phyloP scores from a whole-genome alignment of 768 basidiomycete genomes.

The Pluteus cervinus region DNA sequence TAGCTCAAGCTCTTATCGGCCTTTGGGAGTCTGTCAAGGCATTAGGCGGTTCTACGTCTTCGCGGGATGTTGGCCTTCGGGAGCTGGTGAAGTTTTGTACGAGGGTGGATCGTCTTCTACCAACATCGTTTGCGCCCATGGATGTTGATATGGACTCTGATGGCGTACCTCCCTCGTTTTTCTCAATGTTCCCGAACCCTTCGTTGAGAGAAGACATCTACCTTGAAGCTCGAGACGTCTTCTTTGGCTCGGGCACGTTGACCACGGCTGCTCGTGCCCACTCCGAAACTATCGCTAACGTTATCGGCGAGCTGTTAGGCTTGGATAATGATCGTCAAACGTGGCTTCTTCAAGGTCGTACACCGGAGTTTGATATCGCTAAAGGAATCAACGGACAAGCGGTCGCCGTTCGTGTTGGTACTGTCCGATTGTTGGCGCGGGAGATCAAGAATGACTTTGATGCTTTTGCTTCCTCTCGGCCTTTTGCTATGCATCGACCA shows the following conservation, averaged over 20 bases:
- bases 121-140: constrained; percentile 38
- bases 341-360: constrained; percentile 63
- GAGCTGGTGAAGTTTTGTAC: constrained; percentile 83
- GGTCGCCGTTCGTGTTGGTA: constrained; percentile 54
- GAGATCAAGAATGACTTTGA: constrained; percentile 28
- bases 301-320: constrained; percentile 57
- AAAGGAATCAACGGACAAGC: constrained; percentile 60
- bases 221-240: constrained; percentile 84
- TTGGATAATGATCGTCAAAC: constrained; percentile 63
- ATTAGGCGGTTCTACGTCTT: constrained; percentile 45
- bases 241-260: constrained; percentile 69
- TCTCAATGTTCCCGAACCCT: constrained; percentile 60
- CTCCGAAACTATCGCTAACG: constrained; percentile 39
- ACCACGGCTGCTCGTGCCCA: constrained; percentile 48
- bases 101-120: constrained; percentile 60
- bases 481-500: constrained; percentile 87
- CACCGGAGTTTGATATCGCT: constrained; percentile 63
- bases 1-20: constrained; percentile 47
- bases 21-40: constrained; percentile 63
- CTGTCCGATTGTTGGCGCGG: constrained; percentile 50
- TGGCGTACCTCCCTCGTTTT: constrained; percentile 22
- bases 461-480: constrained; percentile 35
- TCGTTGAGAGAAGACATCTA: constrained; percentile 83
- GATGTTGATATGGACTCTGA: constrained; percentile 26
- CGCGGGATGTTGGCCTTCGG: constrained; percentile 62